Conservation (phyloP, 1,284 basidiomycete genomes). For the Xerocomus cyaneibrunnescens region DNA sequence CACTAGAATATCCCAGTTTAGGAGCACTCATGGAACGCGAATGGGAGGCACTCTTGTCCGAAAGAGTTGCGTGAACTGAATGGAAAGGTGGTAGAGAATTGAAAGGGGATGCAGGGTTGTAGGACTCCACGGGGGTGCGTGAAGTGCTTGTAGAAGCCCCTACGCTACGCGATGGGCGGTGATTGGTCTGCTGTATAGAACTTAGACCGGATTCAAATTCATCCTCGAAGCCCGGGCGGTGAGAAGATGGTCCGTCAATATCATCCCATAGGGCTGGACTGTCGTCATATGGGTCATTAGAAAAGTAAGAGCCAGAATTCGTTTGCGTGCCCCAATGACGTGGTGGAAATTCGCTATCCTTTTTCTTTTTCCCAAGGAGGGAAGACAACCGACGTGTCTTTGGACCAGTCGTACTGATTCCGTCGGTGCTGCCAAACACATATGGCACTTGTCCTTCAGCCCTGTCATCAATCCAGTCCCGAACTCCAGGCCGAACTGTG, state of each 20-base stretch:
- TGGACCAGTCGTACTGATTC: slow-evolving; percentile 36
- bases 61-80: slow-evolving; percentile 24
- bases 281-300: slow-evolving; percentile 34
- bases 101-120: slow-evolving; percentile 35
- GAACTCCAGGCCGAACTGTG: slow-evolving; percentile 67
- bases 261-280: slow-evolving; percentile 11
- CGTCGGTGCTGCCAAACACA: slow-evolving; percentile 50
- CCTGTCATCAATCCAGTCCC: slow-evolving; percentile 65
- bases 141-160: slow-evolving; percentile 13
- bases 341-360: slow-evolving; percentile 56
- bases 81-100: slow-evolving; percentile 36
- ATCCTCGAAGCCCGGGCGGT: slow-evolving; percentile 23
- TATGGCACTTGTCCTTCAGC: slow-evolving; percentile 46
- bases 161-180: slow-evolving; percentile 22
- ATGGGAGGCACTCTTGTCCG: slow-evolving; percentile 33
- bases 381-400: slow-evolving; percentile 39
- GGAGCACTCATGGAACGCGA: slow-evolving; percentile 41
- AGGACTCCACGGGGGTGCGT: slow-evolving; percentile 22
- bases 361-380: slow-evolving; percentile 53
- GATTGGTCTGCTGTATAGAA: slow-evolving; percentile 30
- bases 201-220: slow-evolving; percentile 39
- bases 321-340: slow-evolving; percentile 56
- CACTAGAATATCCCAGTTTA: slow-evolving; percentile 8
- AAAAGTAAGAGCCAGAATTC: slow-evolving; percentile 55
- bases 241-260: slow-evolving; percentile 7